Base-by-base conservation (phyloP, 371 early-diverging fungal species). In the Mucor sp. region DNA sequence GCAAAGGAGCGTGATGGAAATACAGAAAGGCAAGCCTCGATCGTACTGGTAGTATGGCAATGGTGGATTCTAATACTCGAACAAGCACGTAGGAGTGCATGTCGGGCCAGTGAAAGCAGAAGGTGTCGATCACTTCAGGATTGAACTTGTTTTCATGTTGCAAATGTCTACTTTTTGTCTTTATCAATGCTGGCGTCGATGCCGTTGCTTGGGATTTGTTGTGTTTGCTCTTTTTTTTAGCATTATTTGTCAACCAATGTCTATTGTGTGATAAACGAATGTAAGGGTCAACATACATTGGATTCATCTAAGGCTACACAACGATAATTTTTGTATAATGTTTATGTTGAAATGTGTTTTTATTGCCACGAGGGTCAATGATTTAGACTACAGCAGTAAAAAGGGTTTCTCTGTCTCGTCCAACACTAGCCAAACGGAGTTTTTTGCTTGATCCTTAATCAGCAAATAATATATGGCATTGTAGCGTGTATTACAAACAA, bases 21-120 rank as follows among this genome's bases (percentile, higher is more conserved):
- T 74, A 79, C 2, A 77, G 60, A 66, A 73, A 69, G 5, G 77
- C 80, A 15, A 68, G 57, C 14, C 71, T 66, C 2, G 77, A 72
- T 11, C 58, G 68, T 2, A 73, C 35, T 12, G 80, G 80, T 12
- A 71, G 48, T 27, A 79, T 44, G n/a, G 77, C 77, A 14, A 79
- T 75, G 15, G 74, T 65, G 2, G 47, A 21, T 12, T 72, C 67
- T 0, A 79, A 43, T 3, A 79, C 69, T 8, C 75, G 69, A 0
- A 77, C 72, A 4, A 80, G 47, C 0, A 77, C 75, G 70, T 73
- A 75, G 1, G 71, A 69, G 25, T 72, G 71, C 55, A 64, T 44
- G 2, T 65, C 70, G 5, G 80, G 69, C 80, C 80, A 80, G 19
- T 71, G 69, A 53, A 77, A 80, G 35, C 73, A 74, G 41, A 80